phyloP scores from a whole-genome alignment of 1,284 basidiomycete genomes.

The Malassezia equina region DNA sequence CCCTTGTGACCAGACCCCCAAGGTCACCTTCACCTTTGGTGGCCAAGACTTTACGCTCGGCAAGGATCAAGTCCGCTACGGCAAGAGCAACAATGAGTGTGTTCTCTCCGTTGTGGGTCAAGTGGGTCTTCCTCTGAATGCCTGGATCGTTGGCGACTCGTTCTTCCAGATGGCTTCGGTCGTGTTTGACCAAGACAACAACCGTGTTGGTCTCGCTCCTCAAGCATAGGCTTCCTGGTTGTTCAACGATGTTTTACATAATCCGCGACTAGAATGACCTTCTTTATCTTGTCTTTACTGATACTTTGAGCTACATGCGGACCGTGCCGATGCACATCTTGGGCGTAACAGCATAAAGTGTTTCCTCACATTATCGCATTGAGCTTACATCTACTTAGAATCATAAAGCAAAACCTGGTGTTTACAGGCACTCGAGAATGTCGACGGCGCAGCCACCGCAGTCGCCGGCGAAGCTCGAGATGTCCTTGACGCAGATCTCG shows the following conservation, averaged over 20 bases:
- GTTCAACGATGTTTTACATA: too few relatives aligned
- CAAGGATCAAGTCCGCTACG: slow-evolving; percentile 23
- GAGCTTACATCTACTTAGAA: too few relatives aligned
- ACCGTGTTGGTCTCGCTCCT: slow-evolving; percentile 50
- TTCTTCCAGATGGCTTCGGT: slow-evolving; percentile 40
- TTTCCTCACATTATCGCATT: too few relatives aligned
- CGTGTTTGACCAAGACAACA: slow-evolving; percentile 49
- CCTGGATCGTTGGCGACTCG: slow-evolving; percentile 50
- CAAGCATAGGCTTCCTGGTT: neutral
- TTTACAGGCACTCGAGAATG: slow-evolving; percentile 14
- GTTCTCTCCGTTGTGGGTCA: slow-evolving; percentile 42
- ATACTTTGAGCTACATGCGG: too few relatives aligned
- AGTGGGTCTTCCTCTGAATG: slow-evolving; percentile 39
- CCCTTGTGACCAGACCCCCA: slow-evolving; percentile 36
- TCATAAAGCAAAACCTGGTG: neutral
- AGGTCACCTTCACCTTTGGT: slow-evolving; percentile 47
- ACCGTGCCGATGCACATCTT: too few relatives aligned
- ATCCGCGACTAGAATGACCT: too few relatives aligned
- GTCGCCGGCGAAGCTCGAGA: slow-evolving; percentile 6
- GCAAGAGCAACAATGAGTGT: slow-evolving; percentile 31
- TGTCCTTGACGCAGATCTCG: neutral
- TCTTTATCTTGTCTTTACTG: neutral
- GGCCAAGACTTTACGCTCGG: slow-evolving; percentile 26
- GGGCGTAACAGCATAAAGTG: too few relatives aligned
- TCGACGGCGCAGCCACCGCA: slow-evolving; percentile 15